Evolutionary conservation across 176 grass and related monocot genomes (phyloP), one percentile per base, ranked within the genome.

Genomic region (Bromus sterilis): DNA sequence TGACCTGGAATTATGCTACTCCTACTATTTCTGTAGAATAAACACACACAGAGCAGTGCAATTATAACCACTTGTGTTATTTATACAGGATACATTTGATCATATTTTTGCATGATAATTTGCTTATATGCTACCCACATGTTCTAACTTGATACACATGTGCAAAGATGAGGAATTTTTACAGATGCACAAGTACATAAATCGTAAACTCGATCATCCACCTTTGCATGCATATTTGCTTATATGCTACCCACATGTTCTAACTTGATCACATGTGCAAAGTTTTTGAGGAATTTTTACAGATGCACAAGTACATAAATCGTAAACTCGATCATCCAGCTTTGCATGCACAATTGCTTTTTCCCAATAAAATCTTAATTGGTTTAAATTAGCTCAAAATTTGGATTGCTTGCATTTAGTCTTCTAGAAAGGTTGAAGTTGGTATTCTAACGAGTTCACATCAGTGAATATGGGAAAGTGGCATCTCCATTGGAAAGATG

Each of bases 341-440:
- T 20, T 53, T 21, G 49, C 49, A 21, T 53, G 20, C 49, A 53
- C 49, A 53, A 21, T 53, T 53, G 6, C 49, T 53, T 53, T 53
- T 53, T 53, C 49, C 49, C 49, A 57, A 24, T 24, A n/a, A 71
- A 71, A 51, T 59, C 24, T 36, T n/a, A 12, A 13, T 39, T 49
- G 2, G 26, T 26, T 51, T 9, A 64, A 32, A 40, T 30, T 41
- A 9, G 11, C 34, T 21, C 35, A 32, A 25, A 71, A 25, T 14
- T 60, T 83, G 63, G 29, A 65, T 16, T 81, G 29, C 31, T 78
- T 51, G 44, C 72, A 36, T 74, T 63, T 81, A 56, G 21, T 80
- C 34, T 41, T 85, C 28, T 82, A 65, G 40, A 41, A 82, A 66
- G 65, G 35, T 78, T 9, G 28, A 65, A 24, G 74, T 6, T 56